phyloP scores from a whole-genome alignment of 2,329 filamentous ascomycete genomes.

The Botrytis tulipae region DNA sequence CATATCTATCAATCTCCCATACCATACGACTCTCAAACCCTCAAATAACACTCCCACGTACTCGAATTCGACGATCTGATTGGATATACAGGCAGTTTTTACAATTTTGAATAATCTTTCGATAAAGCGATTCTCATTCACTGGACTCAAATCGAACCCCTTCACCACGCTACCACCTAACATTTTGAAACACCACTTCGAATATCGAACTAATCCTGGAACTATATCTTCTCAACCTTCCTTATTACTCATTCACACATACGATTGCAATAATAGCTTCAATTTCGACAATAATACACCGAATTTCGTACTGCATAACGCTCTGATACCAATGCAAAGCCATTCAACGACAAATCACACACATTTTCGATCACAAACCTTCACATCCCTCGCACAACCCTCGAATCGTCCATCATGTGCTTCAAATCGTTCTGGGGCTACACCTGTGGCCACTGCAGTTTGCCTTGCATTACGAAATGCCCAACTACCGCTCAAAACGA shows the following conservation, averaged over 20 bases:
- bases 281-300: background rate
- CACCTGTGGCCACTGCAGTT: constrained; percentile 48
- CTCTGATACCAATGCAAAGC: background rate
- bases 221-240: background rate
- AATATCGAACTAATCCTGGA: background rate
- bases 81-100: background rate
- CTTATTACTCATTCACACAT: background rate
- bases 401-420: constrained; percentile 43
- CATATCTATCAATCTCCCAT: background rate
- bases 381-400: background rate
- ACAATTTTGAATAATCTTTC: background rate
- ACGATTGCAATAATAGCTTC: too few species aligned
- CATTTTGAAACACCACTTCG: background rate
- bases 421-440: constrained; percentile 48
- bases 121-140: constrained; percentile 1
- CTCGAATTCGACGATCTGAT: background rate
- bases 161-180: background rate
- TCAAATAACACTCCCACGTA: background rate
- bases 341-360: background rate
- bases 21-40: background rate
- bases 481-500: constrained; percentile 37
- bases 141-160: constrained; percentile 6
- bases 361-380: background rate
- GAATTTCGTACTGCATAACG: too few species aligned
- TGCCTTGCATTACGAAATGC: constrained; percentile 44